Percentiles rank a stretch among this genome's conserved stretches.
phyloP scores from a whole-genome alignment of 805 yeast species.

The Cyberlindnera maritima region DNA sequence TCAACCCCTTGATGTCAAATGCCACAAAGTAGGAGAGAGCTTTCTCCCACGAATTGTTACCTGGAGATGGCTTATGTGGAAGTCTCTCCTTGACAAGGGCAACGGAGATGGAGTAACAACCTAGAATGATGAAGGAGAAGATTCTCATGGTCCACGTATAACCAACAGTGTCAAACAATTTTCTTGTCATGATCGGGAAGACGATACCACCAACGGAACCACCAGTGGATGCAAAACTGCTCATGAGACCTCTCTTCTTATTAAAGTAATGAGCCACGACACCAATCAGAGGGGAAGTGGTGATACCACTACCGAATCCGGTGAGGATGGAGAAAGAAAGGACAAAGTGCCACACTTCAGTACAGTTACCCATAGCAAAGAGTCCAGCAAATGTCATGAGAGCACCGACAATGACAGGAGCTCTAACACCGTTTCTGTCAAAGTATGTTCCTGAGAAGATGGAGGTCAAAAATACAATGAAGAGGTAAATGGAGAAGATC shows the following conservation, averaged over 20 bases:
- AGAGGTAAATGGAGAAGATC: constrained; percentile 59
- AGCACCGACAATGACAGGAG: constrained; percentile 41
- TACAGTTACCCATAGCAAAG: constrained; percentile 50
- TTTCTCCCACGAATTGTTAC: constrained; percentile 27
- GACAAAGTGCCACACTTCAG: constrained; percentile 55
- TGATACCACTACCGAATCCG: constrained; percentile 57
- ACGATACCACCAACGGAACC: constrained; percentile 54
- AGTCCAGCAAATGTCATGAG: constrained; percentile 44
- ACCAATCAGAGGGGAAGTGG: constrained; percentile 56
- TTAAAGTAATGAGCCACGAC: constrained; percentile 65
- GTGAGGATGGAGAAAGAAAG: constrained; percentile 50
- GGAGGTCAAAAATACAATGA: constrained; percentile 46
- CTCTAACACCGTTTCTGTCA: constrained; percentile 49
- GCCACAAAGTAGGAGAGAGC: constrained; percentile 27
- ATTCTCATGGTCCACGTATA: constrained; percentile 57
- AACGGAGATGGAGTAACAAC: constrained; percentile 32
- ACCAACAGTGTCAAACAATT: constrained; percentile 44
- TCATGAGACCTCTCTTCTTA: constrained; percentile 52
- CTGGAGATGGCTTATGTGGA: constrained; percentile 27
- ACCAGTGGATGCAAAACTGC: constrained; percentile 46
- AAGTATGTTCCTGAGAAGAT: constrained; percentile 56
- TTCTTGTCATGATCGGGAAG: constrained; percentile 51
- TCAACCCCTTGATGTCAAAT: constrained; percentile 37
- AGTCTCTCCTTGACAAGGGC: constrained; percentile 42
- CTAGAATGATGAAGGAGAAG: constrained; percentile 43